Evolutionary conservation across 176 grass and related monocot species (phyloP), one percentile per base, ranked within the genome.

Genomic region (Urochloa ruziziensis): DNA sequence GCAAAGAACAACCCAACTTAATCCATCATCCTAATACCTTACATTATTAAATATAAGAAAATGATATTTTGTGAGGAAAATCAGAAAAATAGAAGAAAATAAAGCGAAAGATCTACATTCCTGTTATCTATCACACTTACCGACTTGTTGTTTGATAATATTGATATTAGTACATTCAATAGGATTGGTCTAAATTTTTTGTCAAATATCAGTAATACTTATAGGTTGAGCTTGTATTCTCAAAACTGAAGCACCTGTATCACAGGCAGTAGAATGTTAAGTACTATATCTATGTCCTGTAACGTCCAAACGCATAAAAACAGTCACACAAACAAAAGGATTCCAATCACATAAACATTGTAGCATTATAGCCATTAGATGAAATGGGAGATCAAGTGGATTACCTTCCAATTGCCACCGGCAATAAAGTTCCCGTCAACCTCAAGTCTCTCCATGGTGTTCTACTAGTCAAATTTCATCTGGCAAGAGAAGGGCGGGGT

Each of bases 391-490:
- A 17, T 89, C 23, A 51, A 51, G 19, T 28, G 15, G 62, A 85
- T 68, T 87, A 97, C 95, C 95, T 93, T 97, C 81, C 90, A 90
- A 83, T 89, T 88, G 34, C 81, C 84, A 61, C 82, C 48, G 33
- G 74, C 21, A 80, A 86, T 66, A 34, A 94, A 86, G 25, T 89
- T 69, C n/a, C 90, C 80, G 0, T 86, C 86, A 12, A 88, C 85
- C 48, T 97, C 92, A 33, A 74, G 39, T 83, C 80, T 80, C 65
- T 86, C 90, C 92, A 94, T 94, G 59, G 73, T 54, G 60, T 63
- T 35, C 81, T 78, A 78, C 76, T 67, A 81, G 27, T 87, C 52
- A 92, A 81, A 81, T 74, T 68, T 92, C 88, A 94, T 92, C 93
- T 80, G 46, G 9, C 59, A 71, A 88, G 69, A 78, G 34, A 82